These are phyloP conservation scores for Apiotrichum domesticum DNA, from an alignment of 1,284 basidiomycete species.

Conservation along the genomic window DNA sequence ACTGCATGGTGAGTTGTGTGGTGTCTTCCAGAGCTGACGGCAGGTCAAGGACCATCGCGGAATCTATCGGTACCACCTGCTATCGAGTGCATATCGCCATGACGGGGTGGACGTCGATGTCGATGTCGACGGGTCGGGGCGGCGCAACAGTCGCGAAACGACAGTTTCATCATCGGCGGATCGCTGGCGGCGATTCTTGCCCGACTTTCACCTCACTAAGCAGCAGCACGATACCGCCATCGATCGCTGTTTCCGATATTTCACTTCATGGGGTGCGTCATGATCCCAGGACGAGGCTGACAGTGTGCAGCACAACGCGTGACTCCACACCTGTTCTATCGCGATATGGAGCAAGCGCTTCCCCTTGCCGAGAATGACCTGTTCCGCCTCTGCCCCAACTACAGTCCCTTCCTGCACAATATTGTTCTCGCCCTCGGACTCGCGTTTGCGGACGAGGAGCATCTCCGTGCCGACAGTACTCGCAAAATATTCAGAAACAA, in stretches of 20 bases:
- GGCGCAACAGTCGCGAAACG: too few relatives aligned
- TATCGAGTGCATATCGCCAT: slow-evolving; percentile 8
- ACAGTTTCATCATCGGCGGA: too few relatives aligned
- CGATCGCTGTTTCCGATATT: slow-evolving; percentile 30
- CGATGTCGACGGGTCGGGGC: too few relatives aligned
- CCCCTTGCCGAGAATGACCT: slow-evolving; percentile 20
- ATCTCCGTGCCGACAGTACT: slow-evolving; percentile 50
- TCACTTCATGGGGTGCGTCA: slow-evolving; percentile 8
- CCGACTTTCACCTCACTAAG: slow-evolving; percentile 15
- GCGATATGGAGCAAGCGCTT: slow-evolving; percentile 15
- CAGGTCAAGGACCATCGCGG: slow-evolving; percentile 18
- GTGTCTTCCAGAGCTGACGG: too few relatives aligned
- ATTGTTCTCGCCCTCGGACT: slow-evolving; percentile 57
- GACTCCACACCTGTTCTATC: slow-evolving; percentile 15
- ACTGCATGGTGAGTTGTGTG: too few relatives aligned
- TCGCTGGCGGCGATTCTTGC: slow-evolving; percentile 1
- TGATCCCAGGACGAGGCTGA: too few relatives aligned
- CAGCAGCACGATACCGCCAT: slow-evolving; percentile 21
- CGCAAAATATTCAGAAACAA: slow-evolving; percentile 53
- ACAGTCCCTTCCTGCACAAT: slow-evolving; percentile 67
- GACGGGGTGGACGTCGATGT: background rate
- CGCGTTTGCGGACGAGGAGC: slow-evolving; percentile 55
- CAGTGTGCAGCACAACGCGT: slow-evolving; percentile 2
- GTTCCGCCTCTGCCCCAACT: slow-evolving; percentile 50
- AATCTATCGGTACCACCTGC: slow-evolving; percentile 14